Percentiles rank a stretch among this genome's conserved stretches.
phyloP scores from a whole-genome alignment of 371 early-diverging fungal genomes.

The Thermomucor indicae-seudaticae region DNA sequence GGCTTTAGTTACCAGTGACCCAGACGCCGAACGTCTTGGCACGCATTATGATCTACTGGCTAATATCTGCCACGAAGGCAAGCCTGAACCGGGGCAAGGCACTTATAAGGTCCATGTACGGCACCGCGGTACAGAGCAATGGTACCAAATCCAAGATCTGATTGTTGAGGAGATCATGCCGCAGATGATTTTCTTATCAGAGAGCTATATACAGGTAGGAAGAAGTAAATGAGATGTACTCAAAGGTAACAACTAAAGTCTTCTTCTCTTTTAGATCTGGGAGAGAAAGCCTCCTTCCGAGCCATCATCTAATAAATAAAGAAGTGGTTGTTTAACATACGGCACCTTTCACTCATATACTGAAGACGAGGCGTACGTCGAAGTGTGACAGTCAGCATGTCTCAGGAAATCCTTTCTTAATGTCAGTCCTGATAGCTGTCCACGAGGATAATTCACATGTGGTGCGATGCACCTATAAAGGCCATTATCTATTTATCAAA shows the following conservation, averaged over 20 bases:
- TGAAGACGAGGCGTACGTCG: too few species aligned
- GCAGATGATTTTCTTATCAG: conserved; percentile 92
- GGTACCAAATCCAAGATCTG: conserved; percentile 94
- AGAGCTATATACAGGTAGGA: conserved; percentile 88
- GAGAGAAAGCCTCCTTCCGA: conserved; percentile 13
- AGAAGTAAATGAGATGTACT: too few species aligned
- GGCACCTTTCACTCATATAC: too few species aligned
- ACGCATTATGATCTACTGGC: conserved; percentile 83
- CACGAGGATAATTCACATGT: too few species aligned
- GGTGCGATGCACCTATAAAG: too few species aligned
- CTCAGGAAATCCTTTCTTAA: too few species aligned
- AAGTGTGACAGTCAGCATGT: too few species aligned
- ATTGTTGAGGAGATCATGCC: conserved; percentile 91
- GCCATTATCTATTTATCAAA: too few species aligned
- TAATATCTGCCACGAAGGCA: conserved; percentile 91
- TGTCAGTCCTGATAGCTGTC: too few species aligned
- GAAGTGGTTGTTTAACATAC: neutral
- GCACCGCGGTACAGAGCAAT: conserved; percentile 80
- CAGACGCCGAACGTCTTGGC: conserved; percentile 41
- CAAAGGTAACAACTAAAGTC: neutral
- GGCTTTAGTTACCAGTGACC: conserved; percentile 42
- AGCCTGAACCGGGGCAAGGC: conserved; percentile 65
- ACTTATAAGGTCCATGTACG: conserved; percentile 81
- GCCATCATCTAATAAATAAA: neutral
- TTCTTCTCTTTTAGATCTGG: conserved; percentile 18